Percentiles rank a stretch among this genome's conserved stretches.
Evolutionary conservation across 495 filamentous ascomycete species (phyloP).

Genomic region (Penicillium lividum): DNA sequence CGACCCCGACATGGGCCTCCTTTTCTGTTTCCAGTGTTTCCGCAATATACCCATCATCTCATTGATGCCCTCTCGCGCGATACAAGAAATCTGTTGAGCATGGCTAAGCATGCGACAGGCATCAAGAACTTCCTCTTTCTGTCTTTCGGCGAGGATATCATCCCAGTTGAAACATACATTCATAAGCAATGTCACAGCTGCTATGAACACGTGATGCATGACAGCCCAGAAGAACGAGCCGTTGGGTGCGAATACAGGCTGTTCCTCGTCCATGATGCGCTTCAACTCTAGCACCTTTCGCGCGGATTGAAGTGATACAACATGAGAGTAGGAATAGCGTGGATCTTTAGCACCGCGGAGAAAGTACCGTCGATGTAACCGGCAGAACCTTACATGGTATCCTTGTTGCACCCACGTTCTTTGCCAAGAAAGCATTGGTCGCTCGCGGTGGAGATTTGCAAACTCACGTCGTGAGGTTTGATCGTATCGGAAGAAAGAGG

Average conservation of each 20-base stretch:
- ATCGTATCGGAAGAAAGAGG: constrained; percentile 41
- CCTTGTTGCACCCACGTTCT: constrained; percentile 41
- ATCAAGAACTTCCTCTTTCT: constrained; percentile 42
- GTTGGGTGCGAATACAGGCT: constrained; percentile 26
- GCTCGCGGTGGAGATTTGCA: constrained; percentile 33
- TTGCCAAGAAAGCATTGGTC: constrained; percentile 43
- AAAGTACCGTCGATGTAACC: constrained; percentile 46
- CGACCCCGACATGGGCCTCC: constrained; percentile 4
- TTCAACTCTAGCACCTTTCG: constrained; percentile 44
- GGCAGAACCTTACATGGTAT: constrained; percentile 44
- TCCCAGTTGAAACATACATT: constrained; percentile 49
- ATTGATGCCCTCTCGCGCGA: constrained; percentile 35
- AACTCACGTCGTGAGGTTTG: constrained; percentile 31
- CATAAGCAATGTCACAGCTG: constrained; percentile 46
- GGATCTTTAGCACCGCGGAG: constrained; percentile 43
- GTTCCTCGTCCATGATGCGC: constrained; percentile 42
- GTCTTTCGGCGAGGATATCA: constrained; percentile 41
- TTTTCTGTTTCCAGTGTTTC: constrained; percentile 33
- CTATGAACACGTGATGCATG: constrained; percentile 50
- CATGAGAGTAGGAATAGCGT: constrained; percentile 46
- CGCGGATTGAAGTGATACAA: constrained; percentile 44
- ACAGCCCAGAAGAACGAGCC: constrained; percentile 38
- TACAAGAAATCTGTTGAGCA: constrained; percentile 34
- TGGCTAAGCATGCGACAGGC: constrained; percentile 47
- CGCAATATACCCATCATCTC: constrained; percentile 40